Conservation (phyloP, 345 rosid species). For the Eucalyptus victrix region DNA sequence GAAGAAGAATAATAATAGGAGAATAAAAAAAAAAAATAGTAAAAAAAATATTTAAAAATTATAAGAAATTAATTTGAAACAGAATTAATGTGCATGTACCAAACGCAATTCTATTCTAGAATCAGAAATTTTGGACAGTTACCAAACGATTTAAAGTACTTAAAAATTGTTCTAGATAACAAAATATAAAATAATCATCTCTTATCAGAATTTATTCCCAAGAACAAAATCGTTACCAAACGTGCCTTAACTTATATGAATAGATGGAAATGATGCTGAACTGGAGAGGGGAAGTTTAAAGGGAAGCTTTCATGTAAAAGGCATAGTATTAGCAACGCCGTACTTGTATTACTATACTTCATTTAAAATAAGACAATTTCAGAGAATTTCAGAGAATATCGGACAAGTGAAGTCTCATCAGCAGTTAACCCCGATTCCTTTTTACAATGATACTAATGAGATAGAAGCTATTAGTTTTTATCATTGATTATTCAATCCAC, state of each 20-base stretch:
- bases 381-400: not conserved
- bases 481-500: not conserved
- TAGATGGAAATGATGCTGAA: too few relatives aligned
- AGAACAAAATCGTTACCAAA: rapidly evolving
- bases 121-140: rapidly evolving
- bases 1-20: too few relatives aligned
- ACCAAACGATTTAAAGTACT: rapidly evolving
- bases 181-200: too few relatives aligned
- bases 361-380: not conserved
- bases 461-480: not conserved
- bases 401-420: not conserved
- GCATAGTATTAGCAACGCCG: too few relatives aligned
- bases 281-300: not conserved
- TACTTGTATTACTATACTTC: not conserved
- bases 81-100: rapidly evolving
- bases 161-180: too few relatives aligned
- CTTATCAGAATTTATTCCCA: rapidly evolving
- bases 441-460: not conserved
- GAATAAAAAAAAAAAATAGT: too few relatives aligned
- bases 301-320: not conserved
- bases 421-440: not conserved
- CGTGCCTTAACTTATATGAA: rapidly evolving
- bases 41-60: too few relatives aligned
- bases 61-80: too few relatives aligned
- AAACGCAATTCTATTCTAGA: too few relatives aligned